Conservation (phyloP, 148 eudicot genomes). For the Diospyros lotus region DNA sequence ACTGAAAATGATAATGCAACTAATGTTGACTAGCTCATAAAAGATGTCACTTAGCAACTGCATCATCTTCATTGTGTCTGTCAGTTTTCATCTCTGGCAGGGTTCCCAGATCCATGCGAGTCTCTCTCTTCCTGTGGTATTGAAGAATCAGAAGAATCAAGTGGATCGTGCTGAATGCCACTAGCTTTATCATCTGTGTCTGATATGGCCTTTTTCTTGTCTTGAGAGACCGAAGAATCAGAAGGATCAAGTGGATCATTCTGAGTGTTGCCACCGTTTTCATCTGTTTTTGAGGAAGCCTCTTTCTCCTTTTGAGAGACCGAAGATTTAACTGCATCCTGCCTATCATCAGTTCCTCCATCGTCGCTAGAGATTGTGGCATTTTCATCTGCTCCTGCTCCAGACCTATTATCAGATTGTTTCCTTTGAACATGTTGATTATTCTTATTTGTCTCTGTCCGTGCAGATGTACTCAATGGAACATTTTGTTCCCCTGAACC, state of each 20-base stretch:
- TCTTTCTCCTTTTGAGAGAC: constrained; percentile 13
- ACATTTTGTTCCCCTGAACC: constrained; percentile 3
- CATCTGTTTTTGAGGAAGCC: constrained; percentile 10
- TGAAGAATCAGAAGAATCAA: constrained; percentile 31
- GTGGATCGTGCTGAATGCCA: constrained; percentile 26
- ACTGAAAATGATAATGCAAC: no score
- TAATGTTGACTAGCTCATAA: constrained; percentile 3
- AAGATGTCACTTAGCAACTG: constrained; percentile 34
- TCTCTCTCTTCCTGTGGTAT: constrained; percentile 49
- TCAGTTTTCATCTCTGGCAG: constrained; percentile 42
- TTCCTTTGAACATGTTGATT: neutral
- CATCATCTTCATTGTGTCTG: constrained; percentile 32
- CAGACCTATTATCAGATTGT: constrained; percentile 18
- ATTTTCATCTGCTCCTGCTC: constrained; percentile 12
- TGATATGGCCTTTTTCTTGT: constrained; percentile 18
- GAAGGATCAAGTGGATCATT: constrained; percentile 19
- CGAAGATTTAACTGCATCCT: no score
- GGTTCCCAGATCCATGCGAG: constrained; percentile 51
- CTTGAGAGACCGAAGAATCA: constrained; percentile 21
- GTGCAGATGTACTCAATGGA: constrained; percentile 12
- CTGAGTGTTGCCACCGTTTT: constrained; percentile 15
- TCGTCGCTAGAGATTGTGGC: neutral
- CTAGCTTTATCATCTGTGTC: constrained; percentile 24
- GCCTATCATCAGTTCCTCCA: no score
- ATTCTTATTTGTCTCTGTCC: constrained; percentile 14